phyloP scores from a whole-genome alignment of 2,329 filamentous ascomycete genomes.

The Aspergillus felis region DNA sequence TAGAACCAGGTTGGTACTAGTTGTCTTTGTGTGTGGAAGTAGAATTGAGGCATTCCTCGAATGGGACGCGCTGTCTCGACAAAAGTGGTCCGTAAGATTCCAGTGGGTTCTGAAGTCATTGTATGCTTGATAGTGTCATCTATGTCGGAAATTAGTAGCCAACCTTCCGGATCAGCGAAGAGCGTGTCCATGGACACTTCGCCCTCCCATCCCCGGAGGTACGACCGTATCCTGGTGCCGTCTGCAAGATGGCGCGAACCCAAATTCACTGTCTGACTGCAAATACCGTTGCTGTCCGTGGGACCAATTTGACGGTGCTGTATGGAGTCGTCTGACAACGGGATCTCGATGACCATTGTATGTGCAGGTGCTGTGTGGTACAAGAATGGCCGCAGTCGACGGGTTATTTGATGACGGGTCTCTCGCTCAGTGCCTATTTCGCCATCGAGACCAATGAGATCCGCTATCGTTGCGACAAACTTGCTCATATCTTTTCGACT shows the following conservation, averaged over 20 bases:
- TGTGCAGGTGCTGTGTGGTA: constrained; percentile 70
- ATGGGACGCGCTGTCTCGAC: constrained; percentile 68
- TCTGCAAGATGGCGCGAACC: constrained; percentile 43
- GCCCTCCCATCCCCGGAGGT: constrained; percentile 22
- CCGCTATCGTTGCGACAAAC: constrained; percentile 66
- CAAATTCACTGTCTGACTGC: constrained; percentile 57
- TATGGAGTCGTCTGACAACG: constrained; percentile 44
- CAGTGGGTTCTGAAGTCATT: constrained; percentile 71
- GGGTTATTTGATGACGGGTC: constrained; percentile 62
- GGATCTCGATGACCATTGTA: constrained; percentile 62
- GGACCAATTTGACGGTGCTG: constrained; percentile 60
- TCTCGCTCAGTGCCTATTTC: constrained; percentile 44
- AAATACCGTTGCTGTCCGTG: constrained; percentile 68
- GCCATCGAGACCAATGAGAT: constrained; percentile 64
- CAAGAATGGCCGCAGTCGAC: constrained; percentile 62
- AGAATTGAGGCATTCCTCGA: constrained; percentile 79
- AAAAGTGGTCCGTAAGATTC: constrained; percentile 81
- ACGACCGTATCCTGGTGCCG: constrained; percentile 46
- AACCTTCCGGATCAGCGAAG: constrained; percentile 73
- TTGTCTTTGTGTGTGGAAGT: constrained; percentile 58
- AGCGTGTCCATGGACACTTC: constrained; percentile 63
- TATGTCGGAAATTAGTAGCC: constrained; percentile 82
- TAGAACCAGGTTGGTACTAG: constrained; percentile 80
- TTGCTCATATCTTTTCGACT: constrained; percentile 64
- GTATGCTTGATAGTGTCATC: constrained; percentile 97